These are phyloP conservation scores for Aspergillus incahuasiensis DNA, from an alignment of 495 filamentous ascomycete species.

Conservation along the genomic window DNA sequence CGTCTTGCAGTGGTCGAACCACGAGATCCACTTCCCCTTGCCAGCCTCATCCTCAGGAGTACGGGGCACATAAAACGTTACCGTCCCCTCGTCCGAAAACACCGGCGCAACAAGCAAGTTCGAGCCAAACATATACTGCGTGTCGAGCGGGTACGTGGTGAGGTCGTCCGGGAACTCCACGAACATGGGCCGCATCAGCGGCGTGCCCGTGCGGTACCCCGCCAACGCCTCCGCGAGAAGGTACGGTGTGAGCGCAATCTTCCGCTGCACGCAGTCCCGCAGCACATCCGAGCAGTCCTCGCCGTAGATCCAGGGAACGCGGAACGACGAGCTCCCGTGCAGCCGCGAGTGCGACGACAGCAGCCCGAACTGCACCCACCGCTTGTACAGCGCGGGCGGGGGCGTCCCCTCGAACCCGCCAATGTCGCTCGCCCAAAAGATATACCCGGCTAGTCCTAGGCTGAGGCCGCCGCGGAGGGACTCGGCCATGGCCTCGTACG, in stretches of 20 bases:
- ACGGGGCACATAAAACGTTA: slow-evolving; percentile 58
- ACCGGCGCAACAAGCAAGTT: slow-evolving; percentile 56
- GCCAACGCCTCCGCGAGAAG: slow-evolving; percentile 50
- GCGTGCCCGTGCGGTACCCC: slow-evolving; percentile 43
- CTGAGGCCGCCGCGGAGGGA: slow-evolving; percentile 64
- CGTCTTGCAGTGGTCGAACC: slow-evolving; percentile 39
- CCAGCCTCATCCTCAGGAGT: slow-evolving; percentile 24
- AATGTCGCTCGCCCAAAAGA: slow-evolving; percentile 69
- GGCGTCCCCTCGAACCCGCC: slow-evolving; percentile 69
- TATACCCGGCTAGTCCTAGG: slow-evolving; percentile 60
- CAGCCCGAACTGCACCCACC: slow-evolving; percentile 70
- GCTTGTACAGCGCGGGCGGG: slow-evolving; percentile 65
- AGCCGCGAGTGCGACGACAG: slow-evolving; percentile 64
- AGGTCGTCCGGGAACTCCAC: slow-evolving; percentile 61
- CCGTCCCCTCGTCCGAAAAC: slow-evolving; percentile 53
- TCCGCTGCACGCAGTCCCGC: slow-evolving; percentile 53
- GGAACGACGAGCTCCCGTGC: slow-evolving; percentile 62
- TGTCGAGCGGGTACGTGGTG: slow-evolving; percentile 59
- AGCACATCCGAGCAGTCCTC: slow-evolving; percentile 56
- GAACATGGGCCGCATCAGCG: slow-evolving; percentile 57
- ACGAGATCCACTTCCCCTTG: slow-evolving; percentile 51
- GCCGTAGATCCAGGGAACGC: slow-evolving; percentile 69
- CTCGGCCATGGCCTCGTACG: slow-evolving; percentile 69
- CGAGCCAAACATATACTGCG: slow-evolving; percentile 62
- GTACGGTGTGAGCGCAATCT: slow-evolving; percentile 61